Conservation (phyloP, 208 protist species). For the Leptomonas seymouri region DNA sequence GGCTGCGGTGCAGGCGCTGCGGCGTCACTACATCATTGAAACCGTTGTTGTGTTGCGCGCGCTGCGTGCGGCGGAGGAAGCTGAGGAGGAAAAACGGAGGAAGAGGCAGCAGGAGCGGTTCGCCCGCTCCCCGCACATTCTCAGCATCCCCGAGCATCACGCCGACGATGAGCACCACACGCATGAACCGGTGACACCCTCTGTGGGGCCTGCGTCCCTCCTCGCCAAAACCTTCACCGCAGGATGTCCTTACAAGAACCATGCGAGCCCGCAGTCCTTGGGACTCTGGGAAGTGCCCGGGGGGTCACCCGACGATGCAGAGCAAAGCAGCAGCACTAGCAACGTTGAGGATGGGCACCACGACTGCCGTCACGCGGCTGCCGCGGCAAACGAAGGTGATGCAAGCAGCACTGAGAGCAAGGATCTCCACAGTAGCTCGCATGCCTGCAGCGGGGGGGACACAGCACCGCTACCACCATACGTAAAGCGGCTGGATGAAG, state of each 20-base stretch:
- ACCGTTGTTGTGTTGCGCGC: conserved; percentile 18
- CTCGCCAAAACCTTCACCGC: no score
- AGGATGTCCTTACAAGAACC: not conserved
- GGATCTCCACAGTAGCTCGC: not conserved
- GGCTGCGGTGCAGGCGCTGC: conserved; percentile 7
- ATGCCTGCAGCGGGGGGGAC: not conserved
- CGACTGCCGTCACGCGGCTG: not conserved
- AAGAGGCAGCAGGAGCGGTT: conserved; percentile 2
- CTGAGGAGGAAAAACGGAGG: not conserved
- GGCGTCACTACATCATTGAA: conserved; percentile 22
- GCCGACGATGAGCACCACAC: not conserved
- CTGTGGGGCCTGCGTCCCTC: not conserved
- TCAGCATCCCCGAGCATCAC: not conserved
- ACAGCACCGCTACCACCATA: conserved; percentile 1
- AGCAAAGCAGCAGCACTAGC: not conserved
- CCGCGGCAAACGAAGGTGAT: not conserved
- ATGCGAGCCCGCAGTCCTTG: no score
- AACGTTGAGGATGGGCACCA: not conserved
- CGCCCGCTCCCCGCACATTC: not conserved
- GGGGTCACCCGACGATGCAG: not conserved
- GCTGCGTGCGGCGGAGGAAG: conserved; percentile 1
- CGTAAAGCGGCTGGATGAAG: not conserved
- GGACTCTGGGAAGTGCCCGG: not conserved
- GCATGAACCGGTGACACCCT: conserved; percentile 11
- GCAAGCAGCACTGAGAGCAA: not conserved